Evolutionary conservation across 208 protist genomes (phyloP).

Genomic region (Leishmania braziliensis): DNA sequence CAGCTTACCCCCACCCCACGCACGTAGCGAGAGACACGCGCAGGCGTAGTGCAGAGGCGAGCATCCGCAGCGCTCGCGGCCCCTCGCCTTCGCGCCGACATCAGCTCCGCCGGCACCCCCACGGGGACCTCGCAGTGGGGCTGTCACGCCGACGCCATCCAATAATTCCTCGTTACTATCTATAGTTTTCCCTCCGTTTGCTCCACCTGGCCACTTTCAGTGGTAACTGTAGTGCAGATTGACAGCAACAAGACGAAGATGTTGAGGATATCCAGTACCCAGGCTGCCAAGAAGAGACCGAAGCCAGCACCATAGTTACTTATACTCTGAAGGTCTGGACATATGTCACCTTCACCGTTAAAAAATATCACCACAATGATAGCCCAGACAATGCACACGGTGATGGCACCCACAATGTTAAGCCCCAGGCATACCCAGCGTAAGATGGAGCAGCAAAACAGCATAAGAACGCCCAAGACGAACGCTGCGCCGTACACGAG

Average conservation of each 20-base stretch:
- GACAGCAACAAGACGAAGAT: not conserved
- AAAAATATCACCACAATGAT: not conserved
- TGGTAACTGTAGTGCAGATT: too few species aligned
- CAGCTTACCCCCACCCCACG: too few species aligned
- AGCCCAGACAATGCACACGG: slow-evolving; percentile 32
- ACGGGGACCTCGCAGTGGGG: too few species aligned
- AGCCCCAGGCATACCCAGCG: not conserved
- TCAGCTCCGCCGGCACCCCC: not conserved
- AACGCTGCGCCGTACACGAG: slow-evolving; percentile 15
- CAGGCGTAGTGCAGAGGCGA: not conserved
- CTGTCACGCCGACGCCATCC: too few species aligned
- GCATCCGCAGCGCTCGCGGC: not conserved
- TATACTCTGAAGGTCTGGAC: not conserved
- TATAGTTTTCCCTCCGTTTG: too few species aligned
- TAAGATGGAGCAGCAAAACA: slow-evolving; percentile 17
- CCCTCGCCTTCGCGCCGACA: not conserved
- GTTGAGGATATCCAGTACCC: not conserved
- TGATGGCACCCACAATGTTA: not conserved
- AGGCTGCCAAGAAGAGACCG: not conserved
- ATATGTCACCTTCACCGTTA: slow-evolving; percentile 1
- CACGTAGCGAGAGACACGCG: not conserved
- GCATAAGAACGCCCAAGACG: slow-evolving; percentile 29
- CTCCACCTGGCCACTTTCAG: not conserved
- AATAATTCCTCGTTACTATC: too few species aligned
- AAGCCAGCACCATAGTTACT: too few species aligned